Percentiles rank a stretch among this genome's conserved stretches.
phyloP scores from a whole-genome alignment of 2,329 filamentous ascomycete genomes.

The Neonectria ditissima region DNA sequence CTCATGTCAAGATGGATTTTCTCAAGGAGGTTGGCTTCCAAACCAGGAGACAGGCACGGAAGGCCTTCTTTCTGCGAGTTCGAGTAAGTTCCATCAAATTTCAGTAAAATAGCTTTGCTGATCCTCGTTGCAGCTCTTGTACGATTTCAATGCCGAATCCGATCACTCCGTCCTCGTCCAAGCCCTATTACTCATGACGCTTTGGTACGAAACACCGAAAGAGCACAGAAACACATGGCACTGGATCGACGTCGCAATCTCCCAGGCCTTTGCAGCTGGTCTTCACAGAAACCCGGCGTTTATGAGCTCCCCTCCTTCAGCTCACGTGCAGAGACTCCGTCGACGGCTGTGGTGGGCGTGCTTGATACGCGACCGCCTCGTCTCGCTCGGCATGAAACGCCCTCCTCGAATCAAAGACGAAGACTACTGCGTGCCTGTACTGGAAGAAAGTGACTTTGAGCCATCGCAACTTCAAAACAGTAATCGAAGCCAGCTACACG shows the following conservation, averaged over 20 bases:
- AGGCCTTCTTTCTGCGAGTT: conserved; percentile 86
- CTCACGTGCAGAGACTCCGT: conserved; percentile 77
- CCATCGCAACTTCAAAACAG: neutral
- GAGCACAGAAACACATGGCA: conserved; percentile 98
- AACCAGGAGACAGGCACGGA: conserved; percentile 83
- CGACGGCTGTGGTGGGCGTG: conserved; percentile 98
- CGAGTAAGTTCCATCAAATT: conserved; percentile 68
- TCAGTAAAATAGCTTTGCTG: neutral
- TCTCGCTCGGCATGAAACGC: conserved; percentile 90
- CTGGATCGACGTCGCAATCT: conserved; percentile 96
- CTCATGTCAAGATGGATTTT: conserved; percentile 83
- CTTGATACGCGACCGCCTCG: conserved; percentile 91
- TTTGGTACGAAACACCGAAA: conserved; percentile 96
- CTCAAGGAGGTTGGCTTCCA: conserved; percentile 80
- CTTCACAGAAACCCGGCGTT: conserved; percentile 84
- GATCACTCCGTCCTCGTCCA: conserved; percentile 90
- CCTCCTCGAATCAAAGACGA: conserved; percentile 91
- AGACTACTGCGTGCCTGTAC: conserved; percentile 91
- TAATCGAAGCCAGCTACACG: neutral
- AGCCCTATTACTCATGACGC: conserved; percentile 88
- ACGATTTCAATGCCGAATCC: conserved; percentile 93
- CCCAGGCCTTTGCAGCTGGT: conserved; percentile 89
- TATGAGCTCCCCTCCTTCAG: conserved; percentile 76
- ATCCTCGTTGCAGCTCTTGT: conserved; percentile 70
- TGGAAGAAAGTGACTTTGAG: conserved; percentile 85